Percentiles rank a stretch among this genome's conserved stretches.
Conservation (phyloP, 805 yeast species). For the Cyberlindnera xishuangbannaensis region DNA sequence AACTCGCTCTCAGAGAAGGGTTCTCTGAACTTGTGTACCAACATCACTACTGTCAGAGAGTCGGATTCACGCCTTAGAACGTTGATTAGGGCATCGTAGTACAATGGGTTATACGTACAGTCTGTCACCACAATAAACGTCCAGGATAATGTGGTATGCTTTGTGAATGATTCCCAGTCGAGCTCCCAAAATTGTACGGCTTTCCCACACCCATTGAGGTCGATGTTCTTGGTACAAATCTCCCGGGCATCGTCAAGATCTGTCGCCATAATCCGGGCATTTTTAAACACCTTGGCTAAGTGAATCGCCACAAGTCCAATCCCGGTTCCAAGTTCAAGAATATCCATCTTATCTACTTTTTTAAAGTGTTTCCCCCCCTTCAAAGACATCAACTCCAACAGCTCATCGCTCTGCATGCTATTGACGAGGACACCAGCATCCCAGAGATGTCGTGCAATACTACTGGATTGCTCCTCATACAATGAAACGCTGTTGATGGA, state of each 20-base stretch:
- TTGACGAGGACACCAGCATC: constrained; percentile 31
- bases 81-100: constrained; percentile 30
- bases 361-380: constrained; percentile 5
- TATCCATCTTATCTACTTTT: too few relatives aligned
- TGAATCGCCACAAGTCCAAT: constrained; percentile 35
- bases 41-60: constrained; percentile 10
- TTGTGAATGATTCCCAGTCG: constrained; percentile 31
- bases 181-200: constrained; percentile 26
- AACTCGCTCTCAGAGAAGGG: constrained; percentile 22
- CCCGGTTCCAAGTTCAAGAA: constrained; percentile 39
- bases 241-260: constrained; percentile 35
- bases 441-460: constrained; percentile 39
- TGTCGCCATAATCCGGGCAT: constrained; percentile 25
- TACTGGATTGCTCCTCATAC: constrained; percentile 34
- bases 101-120: constrained; percentile 37
- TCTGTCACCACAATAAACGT: constrained; percentile 35
- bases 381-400: constrained; percentile 9
- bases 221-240: constrained; percentile 30
- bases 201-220: constrained; percentile 2
- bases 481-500: constrained; percentile 10
- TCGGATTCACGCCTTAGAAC: constrained; percentile 23
- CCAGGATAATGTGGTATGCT: constrained; percentile 26
- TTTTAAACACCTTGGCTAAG: constrained; percentile 20
- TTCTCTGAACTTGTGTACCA: constrained; percentile 26
- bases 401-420: constrained; percentile 4